Base-by-base conservation (phyloP, 805 yeast species). In the Starmera amethionina region DNA sequence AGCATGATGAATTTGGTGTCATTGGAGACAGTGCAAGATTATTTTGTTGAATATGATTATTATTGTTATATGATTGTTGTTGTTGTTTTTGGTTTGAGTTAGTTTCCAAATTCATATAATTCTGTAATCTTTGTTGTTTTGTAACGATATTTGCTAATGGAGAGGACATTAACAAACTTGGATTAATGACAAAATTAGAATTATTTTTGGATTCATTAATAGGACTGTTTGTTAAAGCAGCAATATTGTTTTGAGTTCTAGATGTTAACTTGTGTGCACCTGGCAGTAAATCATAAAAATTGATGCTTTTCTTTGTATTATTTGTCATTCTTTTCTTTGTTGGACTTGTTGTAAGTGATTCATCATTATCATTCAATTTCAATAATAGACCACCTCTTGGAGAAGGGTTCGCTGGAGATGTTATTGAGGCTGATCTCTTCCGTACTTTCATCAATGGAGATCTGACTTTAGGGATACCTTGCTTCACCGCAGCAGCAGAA, bases 401-500 rank as follows among this genome's bases (percentile, higher is more conserved):
- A 8, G 58, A 52, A 12, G 51, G 53, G 31, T 45, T 44, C 5
- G 40, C 37, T 10, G 58, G 55, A 2, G 56, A 49, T 14, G 36
- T 31, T 14, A 32, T 42, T 15, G 38, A 35, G 8, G 25, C 32
- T 16, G 28, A 3, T 15, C 30, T 36, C 27, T 14, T 31, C 10
- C 35, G 36, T 12, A 41, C 32, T 38, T 51, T 50, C 59, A 55
- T 55, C 34, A 55, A n/a, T 3, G 58, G 55, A 1, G 55, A 44
- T 15, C 46, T 42, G 0, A 55, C 46, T 39, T 50, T 54, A 22
- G 59, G 59, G 8, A 58, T 46, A 1, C 59, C 59, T 34, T 48
- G 56, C 37, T 48, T 55, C 38, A 52, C 25, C 9, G 51, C 55
- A 15, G 58, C 54, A 4, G 59, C 59, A 0, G 59, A 55, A 8